Conservation (phyloP, 495 filamentous ascomycete genomes). For the Xylaria scruposa region DNA sequence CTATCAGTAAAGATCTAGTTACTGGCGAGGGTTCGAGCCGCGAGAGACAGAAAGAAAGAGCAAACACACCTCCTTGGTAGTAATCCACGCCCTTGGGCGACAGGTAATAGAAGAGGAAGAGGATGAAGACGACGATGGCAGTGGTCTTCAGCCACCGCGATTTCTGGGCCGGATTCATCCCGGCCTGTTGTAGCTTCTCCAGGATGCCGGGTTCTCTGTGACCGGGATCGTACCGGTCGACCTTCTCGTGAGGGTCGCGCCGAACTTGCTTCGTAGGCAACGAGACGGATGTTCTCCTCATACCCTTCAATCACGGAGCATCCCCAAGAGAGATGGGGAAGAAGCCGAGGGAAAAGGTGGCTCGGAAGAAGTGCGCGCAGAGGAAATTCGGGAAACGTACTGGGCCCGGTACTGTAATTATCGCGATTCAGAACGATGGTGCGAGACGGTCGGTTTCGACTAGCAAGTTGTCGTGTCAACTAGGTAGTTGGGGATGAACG, state of each 20-base stretch:
- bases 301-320: conserved; percentile 44
- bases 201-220: conserved; percentile 52
- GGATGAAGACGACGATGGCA: conserved; percentile 73
- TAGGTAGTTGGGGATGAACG: conserved; percentile 17
- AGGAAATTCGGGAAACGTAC: conserved; percentile 8
- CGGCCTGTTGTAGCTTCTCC: conserved; percentile 59
- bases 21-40: background rate
- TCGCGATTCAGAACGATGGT: conserved; percentile 5
- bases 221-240: conserved; percentile 56
- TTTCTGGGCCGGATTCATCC: conserved; percentile 74
- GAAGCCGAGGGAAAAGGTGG: conserved; percentile 17
- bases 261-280: conserved; percentile 62
- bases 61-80: conserved; percentile 51
- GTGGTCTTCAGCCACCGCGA: conserved; percentile 84
- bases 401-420: conserved; percentile 13
- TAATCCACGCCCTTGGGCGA: conserved; percentile 62
- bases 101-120: conserved; percentile 79
- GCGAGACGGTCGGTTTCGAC: conserved; percentile 1
- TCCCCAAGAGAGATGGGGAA: conserved; percentile 35
- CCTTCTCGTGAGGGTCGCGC: conserved; percentile 65
- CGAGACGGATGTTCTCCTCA: conserved; percentile 66
- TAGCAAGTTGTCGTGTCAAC: background rate
- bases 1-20: conserved; percentile 2
- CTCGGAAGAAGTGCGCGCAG: conserved; percentile 14
- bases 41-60: background rate